Evolutionary conservation across 2,329 filamentous ascomycete species (phyloP).

Genomic region (Xylaria sp.): DNA sequence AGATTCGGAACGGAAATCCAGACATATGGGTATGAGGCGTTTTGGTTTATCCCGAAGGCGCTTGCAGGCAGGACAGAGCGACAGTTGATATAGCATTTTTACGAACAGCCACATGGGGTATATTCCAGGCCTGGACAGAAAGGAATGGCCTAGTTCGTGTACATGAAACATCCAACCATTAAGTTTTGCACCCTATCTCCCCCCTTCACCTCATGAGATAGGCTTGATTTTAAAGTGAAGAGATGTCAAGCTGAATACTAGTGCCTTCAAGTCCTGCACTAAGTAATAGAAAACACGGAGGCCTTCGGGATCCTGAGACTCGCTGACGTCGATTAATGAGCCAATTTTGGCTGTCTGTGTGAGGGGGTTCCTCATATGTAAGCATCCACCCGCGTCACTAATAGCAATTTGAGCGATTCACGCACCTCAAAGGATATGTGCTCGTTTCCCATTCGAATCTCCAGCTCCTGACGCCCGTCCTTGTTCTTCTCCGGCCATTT

Average conservation of each 20-base stretch:
- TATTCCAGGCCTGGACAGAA: slow-evolving; percentile 41
- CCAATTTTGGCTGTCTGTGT: slow-evolving; percentile 95
- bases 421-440: slow-evolving; percentile 97
- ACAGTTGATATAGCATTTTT: slow-evolving; percentile 36
- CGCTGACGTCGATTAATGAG: slow-evolving; percentile 94
- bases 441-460: slow-evolving; percentile 92
- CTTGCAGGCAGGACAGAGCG: slow-evolving; percentile 30
- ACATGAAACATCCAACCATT: slow-evolving; percentile 36
- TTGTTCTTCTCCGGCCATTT: slow-evolving; percentile 99
- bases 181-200: slow-evolving; percentile 18
- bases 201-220: slow-evolving; percentile 60
- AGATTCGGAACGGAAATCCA: slow-evolving; percentile 23
- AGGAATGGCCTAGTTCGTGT: slow-evolving; percentile 42
- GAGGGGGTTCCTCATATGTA: slow-evolving; percentile 22
- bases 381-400: slow-evolving; percentile 20
- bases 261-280: slow-evolving; percentile 94
- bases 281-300: slow-evolving; percentile 98
- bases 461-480: slow-evolving; percentile 94
- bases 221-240: slow-evolving; percentile 97
- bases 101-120: slow-evolving; percentile 44
- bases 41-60: slow-evolving; percentile 29
- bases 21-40: slow-evolving; percentile 33
- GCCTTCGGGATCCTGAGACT: slow-evolving; percentile 94
- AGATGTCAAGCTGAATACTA: slow-evolving; percentile 95
- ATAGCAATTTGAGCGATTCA: slow-evolving; percentile 6